phyloP scores from a whole-genome alignment of 2,329 filamentous ascomycete genomes.

The Colletotrichum echinochloae region DNA sequence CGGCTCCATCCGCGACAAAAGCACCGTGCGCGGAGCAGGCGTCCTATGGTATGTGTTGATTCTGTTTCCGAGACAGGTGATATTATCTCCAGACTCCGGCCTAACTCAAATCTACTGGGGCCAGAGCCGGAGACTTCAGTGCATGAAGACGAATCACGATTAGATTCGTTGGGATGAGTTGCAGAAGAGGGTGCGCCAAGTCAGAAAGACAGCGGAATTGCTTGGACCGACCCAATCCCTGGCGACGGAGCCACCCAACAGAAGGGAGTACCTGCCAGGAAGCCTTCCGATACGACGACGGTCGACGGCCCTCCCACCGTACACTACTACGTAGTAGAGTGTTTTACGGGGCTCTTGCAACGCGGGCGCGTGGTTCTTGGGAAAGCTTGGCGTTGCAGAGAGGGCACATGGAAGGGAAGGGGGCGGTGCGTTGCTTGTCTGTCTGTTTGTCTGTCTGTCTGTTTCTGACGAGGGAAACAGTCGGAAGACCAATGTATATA shows the following conservation, averaged over 20 bases:
- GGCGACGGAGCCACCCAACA: neutral
- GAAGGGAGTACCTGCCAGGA: conserved; percentile 25
- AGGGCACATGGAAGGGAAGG: neutral
- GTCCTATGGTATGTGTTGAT: neutral
- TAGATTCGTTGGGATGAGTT: conserved; percentile 4
- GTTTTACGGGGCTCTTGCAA: conserved; percentile 22
- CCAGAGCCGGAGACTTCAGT: conserved; percentile 1
- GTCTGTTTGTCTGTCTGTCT: too few species aligned
- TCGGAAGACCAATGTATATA: too few species aligned
- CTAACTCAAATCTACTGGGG: neutral
- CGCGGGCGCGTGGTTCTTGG: conserved; percentile 13
- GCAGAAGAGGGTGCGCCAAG: conserved; percentile 8
- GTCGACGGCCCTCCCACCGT: conserved; percentile 22
- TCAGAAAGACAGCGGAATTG: conserved; percentile 8
- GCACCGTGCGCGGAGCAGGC: neutral
- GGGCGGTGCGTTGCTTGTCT: neutral
- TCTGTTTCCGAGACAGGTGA: neutral
- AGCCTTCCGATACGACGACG: conserved; percentile 40
- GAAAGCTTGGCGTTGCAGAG: conserved; percentile 35
- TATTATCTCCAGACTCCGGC: neutral
- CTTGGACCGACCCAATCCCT: conserved; percentile 16
- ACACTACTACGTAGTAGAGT: conserved; percentile 29
- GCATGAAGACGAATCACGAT: conserved; percentile 24
- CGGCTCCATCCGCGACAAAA: neutral
- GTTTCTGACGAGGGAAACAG: conserved; percentile 6